A percentile compares a stretch with the other conserved stretches of the same genome.
Conservation (phyloP, 805 yeast species). For the Nakazawaea anatomiae region DNA sequence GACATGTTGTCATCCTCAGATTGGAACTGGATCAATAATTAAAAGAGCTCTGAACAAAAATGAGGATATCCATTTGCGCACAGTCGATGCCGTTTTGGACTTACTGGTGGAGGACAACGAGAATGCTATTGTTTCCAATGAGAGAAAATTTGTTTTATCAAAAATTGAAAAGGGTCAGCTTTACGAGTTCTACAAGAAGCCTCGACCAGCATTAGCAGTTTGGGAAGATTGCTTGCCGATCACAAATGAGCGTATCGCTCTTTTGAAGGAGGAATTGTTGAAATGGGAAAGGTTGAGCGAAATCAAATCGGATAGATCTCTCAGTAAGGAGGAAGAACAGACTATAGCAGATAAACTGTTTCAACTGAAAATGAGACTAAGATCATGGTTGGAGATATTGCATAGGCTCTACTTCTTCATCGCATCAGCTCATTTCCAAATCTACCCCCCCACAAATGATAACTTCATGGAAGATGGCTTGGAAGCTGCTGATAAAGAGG, state of each 20-base stretch:
- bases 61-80: conserved; percentile 26
- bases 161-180: conserved; percentile 63
- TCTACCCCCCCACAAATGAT: conserved; percentile 26
- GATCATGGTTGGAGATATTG: conserved; percentile 51
- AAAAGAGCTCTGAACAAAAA: conserved; percentile 3
- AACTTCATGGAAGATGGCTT: conserved; percentile 22
- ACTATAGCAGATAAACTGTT: not conserved
- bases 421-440: conserved; percentile 68
- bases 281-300: conserved; percentile 8
- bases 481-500: conserved; percentile 12
- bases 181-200: conserved; percentile 49
- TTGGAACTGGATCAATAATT: conserved; percentile 14
- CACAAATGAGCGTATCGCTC: conserved; percentile 18
- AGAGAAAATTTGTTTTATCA: conserved; percentile 39
- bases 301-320: not conserved
- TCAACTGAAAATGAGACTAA: conserved; percentile 23
- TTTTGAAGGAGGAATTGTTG: conserved; percentile 12
- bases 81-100: conserved; percentile 63
- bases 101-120: conserved; percentile 56
- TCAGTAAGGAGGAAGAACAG: not conserved
- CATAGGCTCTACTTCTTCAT: conserved; percentile 77
- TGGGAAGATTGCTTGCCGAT: conserved; percentile 36
- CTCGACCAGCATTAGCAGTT: conserved; percentile 41
- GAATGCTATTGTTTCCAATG: conserved; percentile 40
- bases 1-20: conserved; percentile 76